These are phyloP conservation scores for Xylariomycetidae sp. DNA, from an alignment of 2,329 filamentous ascomycete genomes.

Conservation along the genomic window DNA sequence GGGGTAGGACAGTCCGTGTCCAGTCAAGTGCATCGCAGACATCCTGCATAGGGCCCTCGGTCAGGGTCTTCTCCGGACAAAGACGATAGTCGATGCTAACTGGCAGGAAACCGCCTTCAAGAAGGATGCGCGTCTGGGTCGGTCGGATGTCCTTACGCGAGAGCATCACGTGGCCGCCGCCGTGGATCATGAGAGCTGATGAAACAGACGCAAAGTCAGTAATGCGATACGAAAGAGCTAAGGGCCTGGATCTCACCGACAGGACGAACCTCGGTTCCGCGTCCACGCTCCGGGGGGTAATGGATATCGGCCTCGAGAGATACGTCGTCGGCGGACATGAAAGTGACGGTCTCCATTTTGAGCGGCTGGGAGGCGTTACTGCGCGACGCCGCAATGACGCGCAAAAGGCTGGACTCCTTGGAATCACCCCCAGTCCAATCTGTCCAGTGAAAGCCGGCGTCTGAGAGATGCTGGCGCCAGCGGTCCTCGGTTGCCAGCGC, in stretches of 20 bases:
- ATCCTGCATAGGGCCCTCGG: slow-evolving; percentile 40
- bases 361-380: too few relatives aligned
- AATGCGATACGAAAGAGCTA: too few relatives aligned
- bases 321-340: slow-evolving; percentile 12
- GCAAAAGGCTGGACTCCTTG: slow-evolving; percentile 18
- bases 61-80: slow-evolving; percentile 40
- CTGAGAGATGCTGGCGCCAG: slow-evolving; percentile 16
- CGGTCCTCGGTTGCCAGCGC: slow-evolving; percentile 17
- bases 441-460: slow-evolving; percentile 19
- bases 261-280: background rate
- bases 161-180: slow-evolving; percentile 35
- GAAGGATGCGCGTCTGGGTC: slow-evolving; percentile 30
- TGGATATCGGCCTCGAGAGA: slow-evolving; percentile 27
- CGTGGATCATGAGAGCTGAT: slow-evolving; percentile 42
- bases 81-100: slow-evolving; percentile 45
- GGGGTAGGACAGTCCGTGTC: slow-evolving; percentile 27
- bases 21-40: slow-evolving; percentile 36
- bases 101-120: slow-evolving; percentile 36
- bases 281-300: slow-evolving; percentile 16
- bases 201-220: too few relatives aligned
- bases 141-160: slow-evolving; percentile 31
- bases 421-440: slow-evolving; percentile 20
- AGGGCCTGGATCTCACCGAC: too few relatives aligned
- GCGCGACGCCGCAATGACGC: slow-evolving; percentile 21
- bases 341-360: slow-evolving; percentile 16